Evolutionary conservation across 805 yeast species (phyloP), one percentile per base, ranked within the genome.

Genomic region (Kluyveromyces wickerhamii): DNA sequence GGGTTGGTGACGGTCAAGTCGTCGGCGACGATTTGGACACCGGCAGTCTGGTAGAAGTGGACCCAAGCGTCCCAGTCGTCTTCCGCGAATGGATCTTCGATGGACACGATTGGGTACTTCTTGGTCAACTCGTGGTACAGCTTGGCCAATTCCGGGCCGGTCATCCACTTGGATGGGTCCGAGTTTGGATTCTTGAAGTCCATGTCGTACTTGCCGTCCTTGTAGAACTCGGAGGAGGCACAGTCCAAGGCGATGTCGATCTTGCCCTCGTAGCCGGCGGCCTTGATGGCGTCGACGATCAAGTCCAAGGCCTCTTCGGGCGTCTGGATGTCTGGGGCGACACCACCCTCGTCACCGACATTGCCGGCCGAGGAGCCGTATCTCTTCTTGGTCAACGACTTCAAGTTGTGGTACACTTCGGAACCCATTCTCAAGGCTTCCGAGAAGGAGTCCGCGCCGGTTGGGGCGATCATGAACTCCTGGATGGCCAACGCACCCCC

Each of bases 311-410:
- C 98, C 78, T 89, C 97, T 68, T 77, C 84, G 63, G 98, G 89
- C 55, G 96, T 77, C 51, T 81, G 75, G 52, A 92, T 79, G 69
- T 87, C 85, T 69, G 98, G 98, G 59, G 98, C 98, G 74, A 89
- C 96, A 79, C 98, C 98, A 82, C 98, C 98, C 77, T 89, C 98
- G 70, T 89, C 98, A 79, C 98, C 98, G 64, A 89, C 98, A 74
- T 89, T 89, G 72, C 96, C 97, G 59, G 98, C 98, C 46, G 94
- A 80, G 62, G 85, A 81, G 64, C 98, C 98, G 81, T 89, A 92
- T 66, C 71, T 74, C 79, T 85, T 80, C 79, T 85, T 84, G 67
- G 97, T 81, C 59, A 83, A 71, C 49, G 88, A 68, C 77, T 92
- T 92, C 68, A 89, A 79, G 71, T 75, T 73, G 79, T 89, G 97